A percentile compares a stretch with the other conserved stretches of the same genome.
These are phyloP conservation scores for Nakaseomyces glabratus DNA, from an alignment of 1,139 yeast species.

Conservation along the genomic window DNA sequence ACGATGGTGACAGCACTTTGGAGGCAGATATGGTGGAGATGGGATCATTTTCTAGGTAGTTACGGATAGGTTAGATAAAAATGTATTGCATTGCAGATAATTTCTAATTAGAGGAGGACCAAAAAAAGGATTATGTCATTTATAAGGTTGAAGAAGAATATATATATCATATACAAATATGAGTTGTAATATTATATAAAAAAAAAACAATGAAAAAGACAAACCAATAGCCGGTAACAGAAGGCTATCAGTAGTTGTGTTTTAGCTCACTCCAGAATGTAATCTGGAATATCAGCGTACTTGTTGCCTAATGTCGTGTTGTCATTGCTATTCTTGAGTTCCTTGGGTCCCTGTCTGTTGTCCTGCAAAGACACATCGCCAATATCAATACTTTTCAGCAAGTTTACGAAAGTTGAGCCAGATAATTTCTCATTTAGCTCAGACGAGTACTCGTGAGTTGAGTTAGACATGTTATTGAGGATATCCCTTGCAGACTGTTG, in stretches of 20 bases:
- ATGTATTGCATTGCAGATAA: no score
- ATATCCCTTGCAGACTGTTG: constrained; percentile 5
- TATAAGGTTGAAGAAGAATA: no score
- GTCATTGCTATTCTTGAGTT: not conserved
- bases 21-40: constrained; percentile 11
- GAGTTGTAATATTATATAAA: no score
- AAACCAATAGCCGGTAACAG: no score
- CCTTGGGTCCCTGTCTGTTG: constrained; percentile 1
- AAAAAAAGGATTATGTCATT: no score
- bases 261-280: not conserved
- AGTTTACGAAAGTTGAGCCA: constrained; percentile 5
- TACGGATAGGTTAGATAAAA: no score
- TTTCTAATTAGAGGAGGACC: no score
- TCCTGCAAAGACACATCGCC: constrained; percentile 3
- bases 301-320: constrained; percentile 2
- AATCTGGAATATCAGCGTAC: constrained; percentile 4
- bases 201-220: no score
- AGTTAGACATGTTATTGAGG: not conserved
- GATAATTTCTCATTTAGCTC: constrained; percentile 6
- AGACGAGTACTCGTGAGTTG: constrained; percentile 1
- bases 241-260: no score
- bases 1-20: constrained; percentile 3
- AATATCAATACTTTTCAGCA: constrained; percentile 4
- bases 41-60: no score
- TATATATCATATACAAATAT: no score